phyloP scores from a whole-genome alignment of 495 filamentous ascomycete genomes.

The Podospora didyma region DNA sequence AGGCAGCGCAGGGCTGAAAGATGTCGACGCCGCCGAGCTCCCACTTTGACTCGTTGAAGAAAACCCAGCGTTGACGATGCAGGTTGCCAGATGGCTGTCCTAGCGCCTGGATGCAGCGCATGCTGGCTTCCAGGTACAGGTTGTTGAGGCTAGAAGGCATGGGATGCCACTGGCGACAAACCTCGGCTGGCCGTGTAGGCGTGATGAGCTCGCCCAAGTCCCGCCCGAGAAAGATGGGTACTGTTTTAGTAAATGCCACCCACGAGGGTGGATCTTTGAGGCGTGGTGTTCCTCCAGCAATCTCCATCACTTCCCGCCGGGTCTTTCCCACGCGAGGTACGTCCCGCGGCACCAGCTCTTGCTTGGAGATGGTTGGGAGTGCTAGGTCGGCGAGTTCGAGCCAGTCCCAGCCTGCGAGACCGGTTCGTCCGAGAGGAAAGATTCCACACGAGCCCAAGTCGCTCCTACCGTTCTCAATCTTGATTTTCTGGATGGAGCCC shows the following conservation, averaged over 20 bases:
- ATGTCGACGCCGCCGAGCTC: background rate
- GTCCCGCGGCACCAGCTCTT: background rate
- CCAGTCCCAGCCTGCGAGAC: background rate
- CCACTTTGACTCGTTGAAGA: background rate
- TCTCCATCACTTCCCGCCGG: background rate
- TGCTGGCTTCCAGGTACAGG: background rate
- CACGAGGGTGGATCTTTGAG: background rate
- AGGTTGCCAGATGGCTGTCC: background rate
- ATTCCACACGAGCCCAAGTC: background rate
- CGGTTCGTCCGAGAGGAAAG: background rate
- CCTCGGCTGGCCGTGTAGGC: background rate
- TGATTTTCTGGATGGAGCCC: background rate
- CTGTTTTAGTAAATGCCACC: background rate
- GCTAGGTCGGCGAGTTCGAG: background rate
- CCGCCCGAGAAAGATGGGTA: background rate
- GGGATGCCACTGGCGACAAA: background rate
- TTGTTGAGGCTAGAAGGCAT: background rate
- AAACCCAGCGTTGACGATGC: background rate
- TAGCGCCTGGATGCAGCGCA: background rate
- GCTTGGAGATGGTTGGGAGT: background rate
- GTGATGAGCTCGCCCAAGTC: background rate
- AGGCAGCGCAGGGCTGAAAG: background rate
- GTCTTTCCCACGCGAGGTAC: background rate
- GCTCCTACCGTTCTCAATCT: background rate
- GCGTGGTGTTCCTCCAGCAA: background rate